These are phyloP conservation scores for Nicotiana sylvestris DNA, from an alignment of 257 asterid genomes.

Conservation along the genomic window DNA sequence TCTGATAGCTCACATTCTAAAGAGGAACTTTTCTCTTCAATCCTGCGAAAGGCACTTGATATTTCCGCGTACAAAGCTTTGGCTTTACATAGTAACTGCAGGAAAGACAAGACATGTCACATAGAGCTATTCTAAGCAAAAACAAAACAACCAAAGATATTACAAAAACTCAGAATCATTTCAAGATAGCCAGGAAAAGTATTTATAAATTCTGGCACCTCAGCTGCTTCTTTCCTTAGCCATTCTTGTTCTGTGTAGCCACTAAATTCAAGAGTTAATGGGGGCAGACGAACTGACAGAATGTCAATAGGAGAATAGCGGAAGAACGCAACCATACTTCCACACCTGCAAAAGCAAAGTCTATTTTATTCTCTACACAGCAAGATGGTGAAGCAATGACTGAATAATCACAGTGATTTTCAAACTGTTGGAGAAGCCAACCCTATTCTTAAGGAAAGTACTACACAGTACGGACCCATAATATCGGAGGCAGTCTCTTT, in stretches of 20 bases:
- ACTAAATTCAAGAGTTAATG: slow-evolving; percentile 68
- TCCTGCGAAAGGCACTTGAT: slow-evolving; percentile 47
- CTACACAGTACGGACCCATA: slow-evolving; percentile 59
- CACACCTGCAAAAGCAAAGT: slow-evolving; percentile 49
- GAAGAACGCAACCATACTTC: slow-evolving; percentile 86
- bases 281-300: slow-evolving; percentile 77
- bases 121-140: background rate
- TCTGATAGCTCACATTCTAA: slow-evolving; percentile 46
- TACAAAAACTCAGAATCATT: background rate
- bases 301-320: slow-evolving; percentile 80
- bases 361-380: background rate
- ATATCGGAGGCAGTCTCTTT: slow-evolving; percentile 93
- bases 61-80: slow-evolving; percentile 61
- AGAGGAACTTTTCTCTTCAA: slow-evolving; percentile 44
- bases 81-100: slow-evolving; percentile 67
- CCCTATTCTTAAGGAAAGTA: slow-evolving; percentile 1
- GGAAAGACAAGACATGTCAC: slow-evolving; percentile 19
- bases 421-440: background rate
- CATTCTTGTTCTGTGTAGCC: slow-evolving; percentile 55
- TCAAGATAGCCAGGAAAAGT: background rate
- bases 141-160: background rate
- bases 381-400: background rate
- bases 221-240: slow-evolving; percentile 62
- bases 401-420: background rate
- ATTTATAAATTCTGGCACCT: slow-evolving; percentile 41